Evolutionary conservation across 805 yeast species (phyloP).

Genomic region (Barnettozyma sucrosica): DNA sequence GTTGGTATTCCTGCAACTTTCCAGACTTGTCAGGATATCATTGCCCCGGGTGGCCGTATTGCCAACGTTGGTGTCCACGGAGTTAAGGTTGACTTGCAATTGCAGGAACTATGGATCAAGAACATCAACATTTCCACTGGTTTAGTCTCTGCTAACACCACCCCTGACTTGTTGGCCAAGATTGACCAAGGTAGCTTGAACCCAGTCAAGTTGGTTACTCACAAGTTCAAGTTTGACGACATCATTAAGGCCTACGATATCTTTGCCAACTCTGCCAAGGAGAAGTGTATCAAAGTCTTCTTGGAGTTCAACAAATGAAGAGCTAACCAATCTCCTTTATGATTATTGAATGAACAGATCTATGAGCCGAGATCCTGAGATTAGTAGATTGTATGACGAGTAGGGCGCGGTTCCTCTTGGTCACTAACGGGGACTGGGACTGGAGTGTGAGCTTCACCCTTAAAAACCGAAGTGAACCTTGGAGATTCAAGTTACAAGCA

Average conservation of each 20-base stretch:
- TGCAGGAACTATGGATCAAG: constrained; percentile 42
- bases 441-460: no score
- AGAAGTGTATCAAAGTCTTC: constrained; percentile 48
- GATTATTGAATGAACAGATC: no score
- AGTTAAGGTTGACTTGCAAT: constrained; percentile 33
- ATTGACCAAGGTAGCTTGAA: constrained; percentile 31
- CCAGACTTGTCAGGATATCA: constrained; percentile 49
- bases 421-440: no score
- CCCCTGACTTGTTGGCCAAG: constrained; percentile 33
- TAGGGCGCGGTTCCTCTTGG: no score
- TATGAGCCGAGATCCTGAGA: no score
- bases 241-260: constrained; percentile 58
- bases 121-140: constrained; percentile 41
- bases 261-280: constrained; percentile 44
- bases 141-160: constrained; percentile 42
- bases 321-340: neutral
- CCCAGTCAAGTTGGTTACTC: constrained; percentile 50
- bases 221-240: constrained; percentile 48
- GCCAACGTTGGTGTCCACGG: constrained; percentile 61
- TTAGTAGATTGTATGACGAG: no score
- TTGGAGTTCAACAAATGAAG: constrained; percentile 14
- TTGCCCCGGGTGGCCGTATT: constrained; percentile 54
- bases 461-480: no score
- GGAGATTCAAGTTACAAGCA: no score
- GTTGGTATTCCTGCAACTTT: constrained; percentile 62